phyloP scores from a whole-genome alignment of 75 land plant species.

The Pinus taeda region DNA sequence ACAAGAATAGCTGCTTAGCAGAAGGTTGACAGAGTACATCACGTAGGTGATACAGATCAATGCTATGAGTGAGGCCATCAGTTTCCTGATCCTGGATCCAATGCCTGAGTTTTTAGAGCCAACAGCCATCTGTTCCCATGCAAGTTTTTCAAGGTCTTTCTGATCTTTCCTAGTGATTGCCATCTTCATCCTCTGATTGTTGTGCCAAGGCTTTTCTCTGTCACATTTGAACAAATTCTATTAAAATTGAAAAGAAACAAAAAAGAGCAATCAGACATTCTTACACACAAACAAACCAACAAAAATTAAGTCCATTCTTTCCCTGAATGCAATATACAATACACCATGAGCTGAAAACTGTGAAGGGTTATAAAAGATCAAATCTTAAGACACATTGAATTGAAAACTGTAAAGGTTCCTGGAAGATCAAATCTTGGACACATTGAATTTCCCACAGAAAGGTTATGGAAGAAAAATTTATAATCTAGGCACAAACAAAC shows the following conservation, averaged over 20 bases:
- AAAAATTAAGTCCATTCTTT: neutral
- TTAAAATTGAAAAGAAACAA: neutral
- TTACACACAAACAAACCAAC: neutral
- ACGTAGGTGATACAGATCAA: constrained; percentile 37
- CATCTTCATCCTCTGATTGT: neutral
- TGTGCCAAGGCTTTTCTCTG: too few relatives aligned
- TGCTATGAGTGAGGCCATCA: constrained; percentile 16
- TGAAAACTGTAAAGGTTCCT: too few relatives aligned
- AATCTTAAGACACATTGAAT: too few relatives aligned
- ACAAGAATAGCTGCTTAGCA: constrained; percentile 18
- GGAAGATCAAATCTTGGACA: too few relatives aligned
- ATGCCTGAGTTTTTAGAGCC: neutral
- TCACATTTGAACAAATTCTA: too few relatives aligned
- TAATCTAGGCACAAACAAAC: too few relatives aligned
- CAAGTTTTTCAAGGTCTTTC: constrained; percentile 18
- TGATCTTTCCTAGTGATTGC: neutral
- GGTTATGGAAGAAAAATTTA: too few relatives aligned
- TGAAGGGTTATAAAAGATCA: neutral
- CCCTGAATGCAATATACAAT: neutral
- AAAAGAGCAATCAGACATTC: neutral
- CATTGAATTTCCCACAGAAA: too few relatives aligned
- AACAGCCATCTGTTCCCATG: constrained; percentile 26
- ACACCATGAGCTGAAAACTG: neutral
- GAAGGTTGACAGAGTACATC: constrained; percentile 36
- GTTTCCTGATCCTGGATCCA: constrained; percentile 6